Conservation (phyloP, 148 eudicot species). For the Gaultheria prostrata region DNA sequence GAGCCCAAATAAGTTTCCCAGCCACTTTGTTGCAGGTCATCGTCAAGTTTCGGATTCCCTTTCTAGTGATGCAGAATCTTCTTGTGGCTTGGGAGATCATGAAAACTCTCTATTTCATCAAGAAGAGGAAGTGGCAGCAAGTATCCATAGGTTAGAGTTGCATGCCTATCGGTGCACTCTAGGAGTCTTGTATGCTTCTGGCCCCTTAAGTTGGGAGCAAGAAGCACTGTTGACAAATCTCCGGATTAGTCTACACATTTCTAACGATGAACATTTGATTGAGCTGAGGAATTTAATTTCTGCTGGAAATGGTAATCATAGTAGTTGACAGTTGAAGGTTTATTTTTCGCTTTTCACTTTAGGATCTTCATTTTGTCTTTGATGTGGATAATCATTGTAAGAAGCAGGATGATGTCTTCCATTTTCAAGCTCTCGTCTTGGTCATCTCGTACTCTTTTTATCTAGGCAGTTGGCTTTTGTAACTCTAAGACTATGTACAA, state of each 20-base stretch:
- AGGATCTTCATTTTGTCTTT: constrained; percentile 11
- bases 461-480: constrained; percentile 25
- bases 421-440: constrained; percentile 12
- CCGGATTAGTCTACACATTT: constrained; percentile 47
- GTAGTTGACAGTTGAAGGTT: constrained; percentile 16
- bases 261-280: constrained; percentile 59
- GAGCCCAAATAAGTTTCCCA: constrained; percentile 25
- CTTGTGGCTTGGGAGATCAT: constrained; percentile 25
- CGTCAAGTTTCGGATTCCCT: constrained; percentile 30
- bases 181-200: constrained; percentile 48
- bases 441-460: not conserved
- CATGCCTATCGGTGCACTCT: constrained; percentile 48
- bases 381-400: constrained; percentile 10
- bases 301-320: constrained; percentile 26
- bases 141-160: constrained; percentile 44
- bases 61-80: constrained; percentile 57
- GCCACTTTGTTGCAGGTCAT: constrained; percentile 25
- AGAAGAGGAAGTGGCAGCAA: constrained; percentile 30
- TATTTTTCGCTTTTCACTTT: not conserved
- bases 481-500: constrained; percentile 19
- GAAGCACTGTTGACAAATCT: constrained; percentile 53
- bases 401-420: constrained; percentile 11
- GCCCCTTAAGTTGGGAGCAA: constrained; percentile 65
- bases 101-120: constrained; percentile 24
- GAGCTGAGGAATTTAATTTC: constrained; percentile 52